Evolutionary conservation across 495 filamentous ascomycete species (phyloP).

Genomic region (Aspergillus wentii): DNA sequence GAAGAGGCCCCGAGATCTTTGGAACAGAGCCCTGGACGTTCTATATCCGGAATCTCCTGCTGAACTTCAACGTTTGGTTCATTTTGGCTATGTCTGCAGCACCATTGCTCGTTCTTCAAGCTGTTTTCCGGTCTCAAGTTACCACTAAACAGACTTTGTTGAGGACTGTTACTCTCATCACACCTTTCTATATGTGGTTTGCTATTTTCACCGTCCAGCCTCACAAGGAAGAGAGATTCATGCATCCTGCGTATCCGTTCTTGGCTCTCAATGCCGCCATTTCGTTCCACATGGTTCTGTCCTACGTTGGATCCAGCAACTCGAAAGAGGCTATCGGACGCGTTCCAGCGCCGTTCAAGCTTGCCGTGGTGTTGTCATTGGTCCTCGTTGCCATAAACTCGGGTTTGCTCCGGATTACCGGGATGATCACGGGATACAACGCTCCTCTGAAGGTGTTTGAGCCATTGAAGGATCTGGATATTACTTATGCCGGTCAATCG

Average conservation of each 20-base stretch:
- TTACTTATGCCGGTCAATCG: slow-evolving; percentile 53
- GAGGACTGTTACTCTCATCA: slow-evolving; percentile 68
- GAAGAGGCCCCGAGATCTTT: slow-evolving; percentile 85
- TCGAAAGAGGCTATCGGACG: slow-evolving; percentile 58
- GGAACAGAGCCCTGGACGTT: slow-evolving; percentile 97
- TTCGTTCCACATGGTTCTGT: slow-evolving; percentile 70
- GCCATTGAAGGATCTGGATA: slow-evolving; percentile 41
- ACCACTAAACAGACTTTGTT: slow-evolving; percentile 46
- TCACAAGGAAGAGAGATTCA: slow-evolving; percentile 98
- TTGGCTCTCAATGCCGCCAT: slow-evolving; percentile 91
- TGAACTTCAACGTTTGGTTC: slow-evolving; percentile 97
- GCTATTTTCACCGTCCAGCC: slow-evolving; percentile 85
- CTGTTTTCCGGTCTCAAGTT: slow-evolving; percentile 31
- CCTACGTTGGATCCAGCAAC: slow-evolving; percentile 64
- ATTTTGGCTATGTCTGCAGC: slow-evolving; percentile 70
- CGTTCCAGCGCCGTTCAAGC: slow-evolving; percentile 66
- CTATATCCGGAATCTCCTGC: slow-evolving; percentile 82
- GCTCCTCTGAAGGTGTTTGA: slow-evolving; percentile 78
- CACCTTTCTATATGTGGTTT: slow-evolving; percentile 94
- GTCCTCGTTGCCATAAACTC: slow-evolving; percentile 54
- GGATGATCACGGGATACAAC: slow-evolving; percentile 77
- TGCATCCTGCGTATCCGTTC: slow-evolving; percentile 94
- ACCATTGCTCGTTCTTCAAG: slow-evolving; percentile 54
- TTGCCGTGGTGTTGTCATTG: slow-evolving; percentile 52
- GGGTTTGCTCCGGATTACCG: slow-evolving; percentile 68